A percentile compares a stretch with the other conserved stretches of the same genome.
phyloP scores from a whole-genome alignment of 225 moss, liverwort and hornwort genomes.

The Sphagnum tenellum region DNA sequence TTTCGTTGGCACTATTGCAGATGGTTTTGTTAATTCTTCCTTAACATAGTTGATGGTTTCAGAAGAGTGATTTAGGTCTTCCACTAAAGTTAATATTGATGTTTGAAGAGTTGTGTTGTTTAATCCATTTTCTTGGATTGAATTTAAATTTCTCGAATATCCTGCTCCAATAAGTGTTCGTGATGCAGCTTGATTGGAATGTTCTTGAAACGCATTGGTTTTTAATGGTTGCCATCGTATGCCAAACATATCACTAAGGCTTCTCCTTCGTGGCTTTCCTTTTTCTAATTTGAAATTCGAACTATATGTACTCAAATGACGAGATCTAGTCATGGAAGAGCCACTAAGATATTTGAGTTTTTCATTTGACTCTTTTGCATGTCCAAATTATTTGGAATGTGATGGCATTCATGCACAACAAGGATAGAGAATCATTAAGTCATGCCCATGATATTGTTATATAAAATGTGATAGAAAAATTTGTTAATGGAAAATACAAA shows the following conservation, averaged over 20 bases:
- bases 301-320: not conserved
- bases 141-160: conserved; percentile 26
- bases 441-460: no score
- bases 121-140: conserved; percentile 24
- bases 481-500: no score
- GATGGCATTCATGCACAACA: no score
- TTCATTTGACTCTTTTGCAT: no score
- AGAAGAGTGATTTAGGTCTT: conserved; percentile 24
- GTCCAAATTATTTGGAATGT: no score
- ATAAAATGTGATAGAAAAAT: no score
- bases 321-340: no score
- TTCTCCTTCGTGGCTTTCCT: conserved; percentile 25
- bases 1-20: not conserved
- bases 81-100: conserved; percentile 54
- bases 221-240: not conserved
- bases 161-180: conserved; percentile 54
- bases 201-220: conserved; percentile 4
- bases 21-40: not conserved
- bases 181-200: conserved; percentile 26
- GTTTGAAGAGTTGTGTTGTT: conserved; percentile 66
- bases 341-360: no score
- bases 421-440: no score
- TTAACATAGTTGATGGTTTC: no score
- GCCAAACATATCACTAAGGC: conserved; percentile 9
- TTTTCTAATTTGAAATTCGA: conserved; percentile 9